Base-by-base conservation (phyloP, 495 filamentous ascomycete genomes). In the Neurospora sublineolata region DNA sequence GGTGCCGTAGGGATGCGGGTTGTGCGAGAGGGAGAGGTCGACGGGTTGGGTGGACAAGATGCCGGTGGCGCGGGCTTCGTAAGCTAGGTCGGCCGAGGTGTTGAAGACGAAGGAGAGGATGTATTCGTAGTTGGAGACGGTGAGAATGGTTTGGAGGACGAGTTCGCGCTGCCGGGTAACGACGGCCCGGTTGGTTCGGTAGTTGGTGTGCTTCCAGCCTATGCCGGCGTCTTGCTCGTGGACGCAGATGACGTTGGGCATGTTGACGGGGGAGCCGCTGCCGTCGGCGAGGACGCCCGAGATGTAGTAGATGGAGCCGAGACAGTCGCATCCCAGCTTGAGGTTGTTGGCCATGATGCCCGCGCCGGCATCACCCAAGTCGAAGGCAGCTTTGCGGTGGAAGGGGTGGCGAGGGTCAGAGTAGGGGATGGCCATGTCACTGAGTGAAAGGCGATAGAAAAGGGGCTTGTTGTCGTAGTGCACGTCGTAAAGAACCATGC, bases 21-120 rank as follows among this genome's bases (percentile, higher is more conserved):
- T 73, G 80, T 68, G 89, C 11, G 89, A 89, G 33, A 93, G 89
- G 14, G 87, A 85, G 84, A 89, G 30, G 87, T 89, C 71, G 71
- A 97, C 89, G 8, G 94, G 92, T 44, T 93, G 87, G 0, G 93
- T 95, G 60, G 89, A 93, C 23, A 97, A 84, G 72, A 97, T 93
- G 0, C 94, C 94, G 2, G 94, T 97, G 6, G 94, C 94, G 16
- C 91, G 87, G 40, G 92, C 89, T 81, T 97, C 94, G 74, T 94
- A 89, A 46, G 87, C 83, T 64, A 96, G 73, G 76, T 94, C 93
- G 7, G 89, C 94, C 0, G 93, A 92, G 72, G 93, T 92, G 79
- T 93, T 92, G 82, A 97, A 92, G 70, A 92, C 88, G 80, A 91
- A 97, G 16, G 90, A 88, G 67, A 97, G 85, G 70, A 97, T 90